Evolutionary conservation across 176 grass and related monocot species (phyloP).

Genomic region (Oryza coarctata): DNA sequence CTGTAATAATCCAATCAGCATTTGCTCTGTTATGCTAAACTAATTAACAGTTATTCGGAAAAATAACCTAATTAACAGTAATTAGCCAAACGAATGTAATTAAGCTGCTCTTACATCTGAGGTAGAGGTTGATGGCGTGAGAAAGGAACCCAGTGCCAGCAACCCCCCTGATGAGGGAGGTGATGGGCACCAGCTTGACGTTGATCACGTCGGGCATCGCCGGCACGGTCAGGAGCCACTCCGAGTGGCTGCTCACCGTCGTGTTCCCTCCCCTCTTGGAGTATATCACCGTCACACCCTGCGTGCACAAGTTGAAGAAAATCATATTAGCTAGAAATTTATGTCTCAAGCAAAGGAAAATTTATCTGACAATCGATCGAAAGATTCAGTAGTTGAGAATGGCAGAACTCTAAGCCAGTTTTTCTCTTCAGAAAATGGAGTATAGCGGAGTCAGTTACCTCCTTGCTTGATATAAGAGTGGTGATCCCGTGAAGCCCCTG

Average conservation of each 20-base stretch:
- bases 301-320: not conserved
- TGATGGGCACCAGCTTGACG: constrained; percentile 75
- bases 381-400: not conserved
- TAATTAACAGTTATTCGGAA: not conserved
- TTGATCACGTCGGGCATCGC: constrained; percentile 77
- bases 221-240: constrained; percentile 86
- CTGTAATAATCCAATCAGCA: constrained; percentile 46
- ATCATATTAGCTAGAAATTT: not conserved
- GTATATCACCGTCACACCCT: constrained; percentile 87
- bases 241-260: constrained; percentile 63
- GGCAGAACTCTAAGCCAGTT: not conserved
- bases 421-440: not conserved
- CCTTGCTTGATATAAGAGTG: constrained; percentile 64
- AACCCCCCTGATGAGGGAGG: constrained; percentile 68
- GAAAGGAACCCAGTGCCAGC: constrained; percentile 79
- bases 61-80: not conserved
- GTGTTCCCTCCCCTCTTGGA: constrained; percentile 81
- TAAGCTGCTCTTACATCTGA: constrained; percentile 85
- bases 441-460: constrained; percentile 37
- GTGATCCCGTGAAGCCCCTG: constrained; percentile 57
- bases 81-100: too few species aligned
- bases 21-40: not conserved
- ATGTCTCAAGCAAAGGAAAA: not conserved
- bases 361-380: not conserved
- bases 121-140: constrained; percentile 95